Percentiles rank a stretch among this genome's conserved stretches.
These are phyloP conservation scores for Bertia moriformis DNA, from an alignment of 2,329 filamentous ascomycete genomes.

Conservation along the genomic window DNA sequence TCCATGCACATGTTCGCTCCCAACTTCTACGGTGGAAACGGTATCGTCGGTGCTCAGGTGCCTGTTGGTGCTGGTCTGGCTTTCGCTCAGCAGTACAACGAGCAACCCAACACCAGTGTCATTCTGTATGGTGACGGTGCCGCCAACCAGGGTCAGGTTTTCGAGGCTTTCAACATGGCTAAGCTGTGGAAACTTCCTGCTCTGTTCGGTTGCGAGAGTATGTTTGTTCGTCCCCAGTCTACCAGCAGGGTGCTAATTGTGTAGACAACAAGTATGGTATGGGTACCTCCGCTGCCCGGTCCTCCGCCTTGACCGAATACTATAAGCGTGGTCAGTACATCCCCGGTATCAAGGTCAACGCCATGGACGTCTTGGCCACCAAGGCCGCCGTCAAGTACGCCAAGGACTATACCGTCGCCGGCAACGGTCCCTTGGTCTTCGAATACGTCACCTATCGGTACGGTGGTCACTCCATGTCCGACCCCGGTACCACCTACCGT, in stretches of 20 bases:
- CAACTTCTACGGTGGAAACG: slow-evolving; percentile 96
- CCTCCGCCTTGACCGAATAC: slow-evolving; percentile 94
- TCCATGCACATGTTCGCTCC: slow-evolving; percentile 99
- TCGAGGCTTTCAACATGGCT: slow-evolving; percentile 99
- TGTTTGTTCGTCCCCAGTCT: slow-evolving; percentile 22
- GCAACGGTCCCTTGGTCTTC: slow-evolving; percentile 86
- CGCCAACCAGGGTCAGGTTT: slow-evolving; percentile 97
- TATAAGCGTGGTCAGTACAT: slow-evolving; percentile 99
- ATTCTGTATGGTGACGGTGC: slow-evolving; percentile 96
- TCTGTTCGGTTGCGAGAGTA: slow-evolving; percentile 96
- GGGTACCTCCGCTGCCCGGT: slow-evolving; percentile 89
- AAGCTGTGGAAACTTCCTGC: slow-evolving; percentile 96
- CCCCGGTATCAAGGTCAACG: slow-evolving; percentile 97
- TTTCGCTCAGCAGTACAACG: slow-evolving; percentile 90
- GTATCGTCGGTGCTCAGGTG: slow-evolving; percentile 96
- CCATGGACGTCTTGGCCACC: slow-evolving; percentile 96
- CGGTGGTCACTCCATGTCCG: slow-evolving; percentile 98
- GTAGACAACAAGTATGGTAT: slow-evolving; percentile 99
- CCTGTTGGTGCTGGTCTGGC: slow-evolving; percentile 91
- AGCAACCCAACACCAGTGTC: slow-evolving; percentile 71
- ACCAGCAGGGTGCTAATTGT: too few species aligned
- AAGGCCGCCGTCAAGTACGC: slow-evolving; percentile 91
- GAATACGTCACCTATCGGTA: slow-evolving; percentile 99
- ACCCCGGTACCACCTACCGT: slow-evolving; percentile 97
- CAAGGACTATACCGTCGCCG: slow-evolving; percentile 69